Conservation (phyloP, 148 eudicot genomes). For the Nyssa sinensis region DNA sequence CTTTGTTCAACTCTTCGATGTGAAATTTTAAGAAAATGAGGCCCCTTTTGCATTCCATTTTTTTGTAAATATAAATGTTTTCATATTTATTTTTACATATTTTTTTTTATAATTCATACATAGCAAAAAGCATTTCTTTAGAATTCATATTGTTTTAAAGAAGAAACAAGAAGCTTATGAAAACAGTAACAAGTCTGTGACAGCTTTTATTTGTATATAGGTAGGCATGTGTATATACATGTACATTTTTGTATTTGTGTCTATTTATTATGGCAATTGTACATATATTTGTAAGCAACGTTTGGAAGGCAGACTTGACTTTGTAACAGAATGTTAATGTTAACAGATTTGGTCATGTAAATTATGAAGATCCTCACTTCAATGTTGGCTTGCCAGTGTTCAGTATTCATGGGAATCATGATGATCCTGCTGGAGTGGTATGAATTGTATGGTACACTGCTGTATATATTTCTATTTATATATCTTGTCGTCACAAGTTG, state of each 20-base stretch:
- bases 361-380: slow-evolving; percentile 98
- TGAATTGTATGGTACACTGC: slow-evolving; percentile 8
- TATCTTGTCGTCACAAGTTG: background rate
- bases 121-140: too few relatives aligned
- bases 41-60: background rate
- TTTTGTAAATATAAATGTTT: too few relatives aligned
- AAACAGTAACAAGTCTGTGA: background rate
- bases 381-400: slow-evolving; percentile 98
- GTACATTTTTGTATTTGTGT: background rate
- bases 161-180: background rate
- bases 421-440: slow-evolving; percentile 99
- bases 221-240: background rate
- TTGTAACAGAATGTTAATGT: slow-evolving; percentile 9
- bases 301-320: background rate
- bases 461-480: background rate
- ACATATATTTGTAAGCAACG: background rate
- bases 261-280: background rate
- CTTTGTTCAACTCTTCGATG: slow-evolving; percentile 8
- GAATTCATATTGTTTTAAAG: background rate
- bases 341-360: slow-evolving; percentile 95
- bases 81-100: too few relatives aligned
- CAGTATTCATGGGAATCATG: slow-evolving; percentile 99
- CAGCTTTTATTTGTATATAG: background rate
- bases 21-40: background rate
- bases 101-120: too few relatives aligned